Base-by-base conservation (phyloP, 169 alveolate genomes). In the Hammondia hammondi region DNA sequence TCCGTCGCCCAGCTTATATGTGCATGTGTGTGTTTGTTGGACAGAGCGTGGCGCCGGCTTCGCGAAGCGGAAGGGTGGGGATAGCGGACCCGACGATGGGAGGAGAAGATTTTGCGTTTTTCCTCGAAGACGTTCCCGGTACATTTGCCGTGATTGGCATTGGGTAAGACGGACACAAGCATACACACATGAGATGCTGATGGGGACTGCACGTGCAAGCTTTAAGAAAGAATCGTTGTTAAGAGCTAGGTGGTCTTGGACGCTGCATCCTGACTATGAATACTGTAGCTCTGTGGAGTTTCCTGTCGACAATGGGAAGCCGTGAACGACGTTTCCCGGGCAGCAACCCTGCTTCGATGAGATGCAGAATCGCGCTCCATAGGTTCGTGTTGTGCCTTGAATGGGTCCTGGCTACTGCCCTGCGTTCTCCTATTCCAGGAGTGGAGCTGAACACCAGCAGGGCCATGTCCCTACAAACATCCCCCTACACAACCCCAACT, bases 61-160 rank as follows among this genome's bases (percentile, higher is more conserved):
- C 81, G n/a, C 57, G 71, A 6, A 57, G 85, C 21, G 81, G 94
- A 27, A 56, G 56, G 48, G 92, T 93, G 21, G 77, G 35, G 27
- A 37, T 43, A 6, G 52, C 71, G 89, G 91, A 45, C 52, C 94
- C 94, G 85, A 81, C 91, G 21, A 32, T 46, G 45, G 96, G 94
- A 43, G 94, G 94, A 6, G 96, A 94, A 81, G 96, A 94, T 70
- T 94, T 94, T 81, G 90, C 96, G 2, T 94, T 94, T 71, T 88
- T 89, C 45, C 82, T 84, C 81, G 91, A 94, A 37, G 43, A 29
- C 82, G 87, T 94, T 3, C 96, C 96, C 12, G 92, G 95, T 32
- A 91, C 81, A 12, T 85, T 90, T 85, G 94, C 91, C 24, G 45
- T 90, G 45, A 56, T 94, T 32, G 96, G 96, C 32, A 61, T 85